A percentile compares a stretch with the other conserved stretches of the same genome.
Evolutionary conservation across 2,329 filamentous ascomycete species (phyloP).

Genomic region (Ceratocystis colombiana): DNA sequence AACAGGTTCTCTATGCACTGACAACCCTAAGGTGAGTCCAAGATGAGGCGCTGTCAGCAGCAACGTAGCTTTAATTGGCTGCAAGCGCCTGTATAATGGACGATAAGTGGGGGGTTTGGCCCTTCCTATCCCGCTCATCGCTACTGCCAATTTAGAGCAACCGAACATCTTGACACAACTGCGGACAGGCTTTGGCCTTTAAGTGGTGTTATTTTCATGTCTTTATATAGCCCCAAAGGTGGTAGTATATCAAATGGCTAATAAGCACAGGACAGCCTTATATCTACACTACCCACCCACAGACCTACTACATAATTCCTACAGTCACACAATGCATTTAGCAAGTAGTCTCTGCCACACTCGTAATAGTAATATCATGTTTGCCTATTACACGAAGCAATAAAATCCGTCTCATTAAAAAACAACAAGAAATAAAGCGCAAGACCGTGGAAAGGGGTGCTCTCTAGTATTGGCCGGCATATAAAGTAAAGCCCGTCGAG

Average conservation of each 20-base stretch:
- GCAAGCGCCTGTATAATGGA: background rate
- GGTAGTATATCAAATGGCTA: no score
- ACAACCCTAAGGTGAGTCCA: background rate
- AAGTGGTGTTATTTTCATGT: background rate
- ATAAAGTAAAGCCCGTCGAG: constrained; percentile 8
- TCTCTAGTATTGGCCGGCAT: constrained; percentile 16
- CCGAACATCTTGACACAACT: background rate
- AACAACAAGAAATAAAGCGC: constrained; percentile 22
- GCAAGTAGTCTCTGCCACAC: background rate
- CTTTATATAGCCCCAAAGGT: background rate
- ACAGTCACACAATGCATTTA: background rate
- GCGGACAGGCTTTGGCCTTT: background rate
- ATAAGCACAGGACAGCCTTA: no score
- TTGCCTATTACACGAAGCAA: constrained; percentile 14
- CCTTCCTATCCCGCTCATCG: background rate
- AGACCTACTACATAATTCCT: background rate
- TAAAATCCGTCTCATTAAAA: constrained; percentile 5
- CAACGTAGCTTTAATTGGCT: background rate
- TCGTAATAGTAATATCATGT: constrained; percentile 4
- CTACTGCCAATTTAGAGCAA: background rate
- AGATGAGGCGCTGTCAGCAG: background rate
- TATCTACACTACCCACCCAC: no score
- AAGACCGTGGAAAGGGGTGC: constrained; percentile 21
- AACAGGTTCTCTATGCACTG: background rate
- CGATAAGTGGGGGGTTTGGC: background rate